Conservation (phyloP, 2,329 filamentous ascomycete species). For the Botrytis paeoniae region DNA sequence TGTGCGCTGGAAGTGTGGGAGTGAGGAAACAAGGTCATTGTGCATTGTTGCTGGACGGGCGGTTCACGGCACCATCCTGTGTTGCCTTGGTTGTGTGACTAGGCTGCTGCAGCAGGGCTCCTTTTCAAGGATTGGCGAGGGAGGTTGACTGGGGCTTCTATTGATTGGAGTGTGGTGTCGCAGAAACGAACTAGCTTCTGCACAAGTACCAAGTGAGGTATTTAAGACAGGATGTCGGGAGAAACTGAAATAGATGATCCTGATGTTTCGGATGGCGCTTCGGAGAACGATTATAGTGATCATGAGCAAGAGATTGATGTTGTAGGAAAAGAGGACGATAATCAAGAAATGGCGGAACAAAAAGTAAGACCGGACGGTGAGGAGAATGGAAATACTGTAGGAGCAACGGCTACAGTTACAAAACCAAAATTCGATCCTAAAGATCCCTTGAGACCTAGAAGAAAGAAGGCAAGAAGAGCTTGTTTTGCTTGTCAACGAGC, state of each 20-base stretch:
- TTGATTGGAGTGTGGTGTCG: slow-evolving; percentile 37
- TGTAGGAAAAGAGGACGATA: slow-evolving; percentile 37
- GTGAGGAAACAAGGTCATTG: slow-evolving; percentile 31
- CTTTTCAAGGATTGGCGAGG: slow-evolving; percentile 31
- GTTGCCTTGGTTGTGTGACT: slow-evolving; percentile 30
- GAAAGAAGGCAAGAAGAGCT: slow-evolving; percentile 93
- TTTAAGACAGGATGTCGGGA: slow-evolving; percentile 39
- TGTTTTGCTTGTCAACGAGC: slow-evolving; percentile 97
- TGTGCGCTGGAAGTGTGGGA: slow-evolving; percentile 28
- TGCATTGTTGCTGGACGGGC: slow-evolving; percentile 30
- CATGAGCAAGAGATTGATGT: slow-evolving; percentile 36
- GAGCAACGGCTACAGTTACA: slow-evolving; percentile 45
- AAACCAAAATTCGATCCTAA: slow-evolving; percentile 74
- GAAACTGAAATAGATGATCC: slow-evolving; percentile 39
- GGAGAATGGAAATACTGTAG: slow-evolving; percentile 34
- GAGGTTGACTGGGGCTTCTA: slow-evolving; percentile 29
- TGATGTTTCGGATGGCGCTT: slow-evolving; percentile 39
- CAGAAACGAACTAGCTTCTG: slow-evolving; percentile 31
- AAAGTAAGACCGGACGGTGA: slow-evolving; percentile 35
- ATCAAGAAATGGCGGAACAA: slow-evolving; percentile 37
- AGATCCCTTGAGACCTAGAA: slow-evolving; percentile 81
- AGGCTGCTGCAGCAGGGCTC: slow-evolving; percentile 32
- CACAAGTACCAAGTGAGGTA: slow-evolving; percentile 29
- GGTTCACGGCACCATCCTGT: slow-evolving; percentile 32
- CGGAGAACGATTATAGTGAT: slow-evolving; percentile 39